Conservation (phyloP, 2,329 filamentous ascomycete genomes). For the Byssochlamys sp. region DNA sequence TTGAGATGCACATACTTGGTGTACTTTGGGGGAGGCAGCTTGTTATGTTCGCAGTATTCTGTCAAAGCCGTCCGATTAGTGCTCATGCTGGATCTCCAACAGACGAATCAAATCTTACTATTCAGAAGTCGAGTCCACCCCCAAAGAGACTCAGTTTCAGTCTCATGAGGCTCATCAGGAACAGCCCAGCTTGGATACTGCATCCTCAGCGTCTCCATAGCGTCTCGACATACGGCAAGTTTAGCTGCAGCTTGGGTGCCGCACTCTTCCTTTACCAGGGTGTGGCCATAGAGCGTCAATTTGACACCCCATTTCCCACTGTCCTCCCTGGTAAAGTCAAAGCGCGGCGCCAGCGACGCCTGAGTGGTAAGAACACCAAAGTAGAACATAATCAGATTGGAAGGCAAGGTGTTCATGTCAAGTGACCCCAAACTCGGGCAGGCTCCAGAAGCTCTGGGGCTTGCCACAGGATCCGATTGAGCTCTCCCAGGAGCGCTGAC, state of each 20-base stretch:
- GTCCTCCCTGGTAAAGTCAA: slow-evolving; percentile 13
- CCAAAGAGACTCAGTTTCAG: slow-evolving; percentile 11
- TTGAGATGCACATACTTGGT: slow-evolving; percentile 15
- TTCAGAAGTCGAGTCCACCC: slow-evolving; percentile 20
- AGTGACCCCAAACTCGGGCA: slow-evolving; percentile 4
- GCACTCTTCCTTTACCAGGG: slow-evolving; percentile 9
- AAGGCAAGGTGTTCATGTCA: slow-evolving; percentile 6
- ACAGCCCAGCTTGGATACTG: slow-evolving; percentile 18
- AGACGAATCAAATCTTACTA: slow-evolving; percentile 12
- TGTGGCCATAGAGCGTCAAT: slow-evolving; percentile 22
- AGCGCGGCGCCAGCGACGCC: slow-evolving; percentile 15
- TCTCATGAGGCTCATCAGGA: slow-evolving; percentile 16
- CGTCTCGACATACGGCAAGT: slow-evolving; percentile 17
- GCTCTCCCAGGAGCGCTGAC: background rate
- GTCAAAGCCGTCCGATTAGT: slow-evolving; percentile 1
- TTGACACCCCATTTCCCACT: slow-evolving; percentile 16
- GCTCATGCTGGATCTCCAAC: background rate
- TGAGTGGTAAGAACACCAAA: slow-evolving; percentile 22
- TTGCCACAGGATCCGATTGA: background rate
- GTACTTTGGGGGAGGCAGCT: slow-evolving; percentile 10
- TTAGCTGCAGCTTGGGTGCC: slow-evolving; percentile 12
- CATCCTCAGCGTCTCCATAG: slow-evolving; percentile 15
- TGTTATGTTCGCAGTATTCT: slow-evolving; percentile 18
- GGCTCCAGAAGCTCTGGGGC: background rate
- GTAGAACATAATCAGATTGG: slow-evolving; percentile 18